These are phyloP conservation scores for Candida peoriensis DNA, from an alignment of 805 yeast species.

Conservation along the genomic window DNA sequence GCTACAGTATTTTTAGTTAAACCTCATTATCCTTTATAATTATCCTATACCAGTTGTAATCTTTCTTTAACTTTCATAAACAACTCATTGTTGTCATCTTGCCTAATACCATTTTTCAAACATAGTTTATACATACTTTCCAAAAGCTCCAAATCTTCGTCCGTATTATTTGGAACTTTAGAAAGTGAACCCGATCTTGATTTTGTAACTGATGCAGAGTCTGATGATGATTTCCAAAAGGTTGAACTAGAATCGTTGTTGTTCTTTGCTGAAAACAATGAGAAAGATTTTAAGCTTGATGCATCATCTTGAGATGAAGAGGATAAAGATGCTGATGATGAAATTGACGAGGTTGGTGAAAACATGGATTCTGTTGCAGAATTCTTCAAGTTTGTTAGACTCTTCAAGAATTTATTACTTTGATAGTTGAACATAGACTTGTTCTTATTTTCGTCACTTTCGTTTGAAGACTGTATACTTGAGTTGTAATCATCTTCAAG, in stretches of 20 bases:
- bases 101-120: conserved; percentile 13
- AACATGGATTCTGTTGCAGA: conserved; percentile 6
- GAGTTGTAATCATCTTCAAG: conserved; percentile 7
- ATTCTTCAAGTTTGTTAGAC: conserved; percentile 4
- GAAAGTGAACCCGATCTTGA: no score
- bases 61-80: conserved; percentile 17
- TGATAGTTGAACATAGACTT: conserved; percentile 12
- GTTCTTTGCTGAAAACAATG: conserved; percentile 12
- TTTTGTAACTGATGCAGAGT: neutral
- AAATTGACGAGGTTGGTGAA: conserved; percentile 7
- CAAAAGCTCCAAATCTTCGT: conserved; percentile 17
- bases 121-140: conserved; percentile 19
- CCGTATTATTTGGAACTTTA: neutral
- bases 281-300: conserved; percentile 6
- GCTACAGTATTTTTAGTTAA: no score
- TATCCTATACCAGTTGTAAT: no score
- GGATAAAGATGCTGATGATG: conserved; percentile 10
- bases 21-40: no score
- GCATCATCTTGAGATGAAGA: conserved; percentile 5
- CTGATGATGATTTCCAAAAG: neutral
- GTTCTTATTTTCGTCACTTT: conserved; percentile 1
- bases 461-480: neutral
- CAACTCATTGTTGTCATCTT: conserved; percentile 12
- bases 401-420: conserved; percentile 10
- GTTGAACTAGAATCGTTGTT: conserved; percentile 10